phyloP scores from a whole-genome alignment of 305 asterid genomes.

The Fraxinus velutina region DNA sequence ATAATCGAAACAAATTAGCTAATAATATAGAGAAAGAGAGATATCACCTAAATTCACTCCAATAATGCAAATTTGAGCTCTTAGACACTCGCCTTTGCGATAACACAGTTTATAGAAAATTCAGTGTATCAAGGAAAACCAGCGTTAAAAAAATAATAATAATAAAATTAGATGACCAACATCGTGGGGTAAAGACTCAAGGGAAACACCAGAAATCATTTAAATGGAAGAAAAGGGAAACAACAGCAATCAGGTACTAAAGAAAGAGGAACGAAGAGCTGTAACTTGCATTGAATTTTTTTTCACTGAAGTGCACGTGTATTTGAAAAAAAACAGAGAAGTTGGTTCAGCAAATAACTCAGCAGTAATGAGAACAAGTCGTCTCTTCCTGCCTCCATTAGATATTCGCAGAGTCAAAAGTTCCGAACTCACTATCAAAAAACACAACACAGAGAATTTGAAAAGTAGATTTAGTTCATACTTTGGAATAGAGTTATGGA shows the following conservation, averaged over 20 bases:
- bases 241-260: background rate
- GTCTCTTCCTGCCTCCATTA: background rate
- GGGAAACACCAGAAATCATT: background rate
- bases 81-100: background rate
- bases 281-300: background rate
- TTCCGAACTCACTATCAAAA: background rate
- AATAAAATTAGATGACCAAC: background rate
- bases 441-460: background rate
- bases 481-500: background rate
- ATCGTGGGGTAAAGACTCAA: background rate
- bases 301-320: background rate
- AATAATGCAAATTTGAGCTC: background rate
- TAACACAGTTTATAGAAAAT: background rate
- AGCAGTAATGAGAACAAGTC: background rate
- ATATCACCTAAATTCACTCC: background rate
- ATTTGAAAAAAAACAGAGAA: background rate
- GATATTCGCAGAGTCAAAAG: background rate
- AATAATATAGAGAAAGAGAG: background rate
- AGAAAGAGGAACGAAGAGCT: background rate
- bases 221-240: background rate
- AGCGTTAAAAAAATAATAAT: background rate
- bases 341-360: background rate
- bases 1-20: background rate
- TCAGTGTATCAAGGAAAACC: background rate
- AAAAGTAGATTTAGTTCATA: background rate